phyloP scores from a whole-genome alignment of 192 early-diverging fungal species.

The Coemansia sp. region DNA sequence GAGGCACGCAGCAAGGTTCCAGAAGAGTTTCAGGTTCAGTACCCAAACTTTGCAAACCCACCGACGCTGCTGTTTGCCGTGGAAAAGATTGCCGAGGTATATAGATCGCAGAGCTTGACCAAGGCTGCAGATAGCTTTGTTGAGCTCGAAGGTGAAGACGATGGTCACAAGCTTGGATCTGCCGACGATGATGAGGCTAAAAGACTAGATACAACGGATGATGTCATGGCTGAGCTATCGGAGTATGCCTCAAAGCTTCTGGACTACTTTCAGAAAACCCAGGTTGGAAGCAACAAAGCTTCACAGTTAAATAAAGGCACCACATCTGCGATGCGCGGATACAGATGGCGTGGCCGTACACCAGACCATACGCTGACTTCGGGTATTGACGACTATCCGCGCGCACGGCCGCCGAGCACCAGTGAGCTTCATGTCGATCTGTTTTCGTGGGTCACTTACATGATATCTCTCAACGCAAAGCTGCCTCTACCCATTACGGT shows the following conservation, averaged over 20 bases:
- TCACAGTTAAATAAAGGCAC: constrained; percentile 42
- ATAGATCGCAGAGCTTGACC: constrained; percentile 16
- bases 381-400: constrained; percentile 93
- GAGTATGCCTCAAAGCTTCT: constrained; percentile 67
- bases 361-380: constrained; percentile 82
- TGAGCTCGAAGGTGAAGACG: constrained; percentile 1
- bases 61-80: constrained; percentile 79
- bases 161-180: neutral
- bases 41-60: constrained; percentile 89
- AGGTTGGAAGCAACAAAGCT: constrained; percentile 61
- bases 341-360: constrained; percentile 88
- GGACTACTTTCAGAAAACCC: constrained; percentile 77
- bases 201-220: constrained; percentile 31
- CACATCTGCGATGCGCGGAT: constrained; percentile 60
- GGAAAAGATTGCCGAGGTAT: constrained; percentile 62
- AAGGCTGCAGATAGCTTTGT: neutral
- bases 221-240: constrained; percentile 57
- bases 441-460: constrained; percentile 33
- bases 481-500: neutral
- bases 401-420: constrained; percentile 67
- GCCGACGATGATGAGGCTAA: neutral
- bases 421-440: constrained; percentile 43
- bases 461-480: constrained; percentile 20
- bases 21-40: constrained; percentile 87
- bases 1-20: constrained; percentile 91